Conservation (phyloP, 2,329 filamentous ascomycete species). For the Penicillium sp. region DNA sequence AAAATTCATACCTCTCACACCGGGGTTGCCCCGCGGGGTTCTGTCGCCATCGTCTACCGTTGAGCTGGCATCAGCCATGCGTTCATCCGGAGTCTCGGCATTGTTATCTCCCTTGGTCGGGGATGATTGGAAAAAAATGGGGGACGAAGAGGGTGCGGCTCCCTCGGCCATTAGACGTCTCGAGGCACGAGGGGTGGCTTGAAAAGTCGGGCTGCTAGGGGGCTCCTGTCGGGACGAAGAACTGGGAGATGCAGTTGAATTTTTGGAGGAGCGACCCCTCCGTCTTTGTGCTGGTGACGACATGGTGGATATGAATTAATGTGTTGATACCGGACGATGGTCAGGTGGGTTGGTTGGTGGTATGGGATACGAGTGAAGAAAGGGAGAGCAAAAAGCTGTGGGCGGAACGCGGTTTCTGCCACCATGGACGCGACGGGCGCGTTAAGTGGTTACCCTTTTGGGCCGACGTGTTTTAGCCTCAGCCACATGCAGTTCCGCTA, state of each 20-base stretch:
- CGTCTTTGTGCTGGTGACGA: slow-evolving; percentile 45
- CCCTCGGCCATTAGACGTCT: slow-evolving; percentile 40
- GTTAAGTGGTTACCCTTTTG: slow-evolving; percentile 34
- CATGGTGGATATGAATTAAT: slow-evolving; percentile 32
- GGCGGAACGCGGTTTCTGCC: slow-evolving; percentile 23
- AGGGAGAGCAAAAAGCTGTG: slow-evolving; percentile 26
- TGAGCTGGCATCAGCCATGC: slow-evolving; percentile 48
- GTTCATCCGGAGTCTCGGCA: slow-evolving; percentile 39
- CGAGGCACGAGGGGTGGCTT: slow-evolving; percentile 48
- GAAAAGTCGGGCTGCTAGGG: slow-evolving; percentile 35
- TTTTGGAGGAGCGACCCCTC: slow-evolving; percentile 41
- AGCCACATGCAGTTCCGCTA: slow-evolving; percentile 5
- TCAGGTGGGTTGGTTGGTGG: slow-evolving; percentile 16
- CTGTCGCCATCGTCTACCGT: slow-evolving; percentile 46
- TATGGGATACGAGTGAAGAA: slow-evolving; percentile 15
- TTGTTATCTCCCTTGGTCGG: slow-evolving; percentile 47
- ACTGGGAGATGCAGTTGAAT: slow-evolving; percentile 40
- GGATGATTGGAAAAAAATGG: slow-evolving; percentile 71
- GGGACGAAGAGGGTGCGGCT: slow-evolving; percentile 66
- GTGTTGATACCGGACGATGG: slow-evolving; percentile 14
- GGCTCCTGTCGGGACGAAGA: slow-evolving; percentile 32
- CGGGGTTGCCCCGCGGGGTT: slow-evolving; percentile 42
- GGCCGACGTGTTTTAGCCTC: slow-evolving; percentile 15
- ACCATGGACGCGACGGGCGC: slow-evolving; percentile 27
- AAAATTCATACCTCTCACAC: slow-evolving; percentile 39